Percentiles rank a stretch among this genome's conserved stretches.
phyloP scores from a whole-genome alignment of 2,329 filamentous ascomycete species.

The Aureobasidium sp. region DNA sequence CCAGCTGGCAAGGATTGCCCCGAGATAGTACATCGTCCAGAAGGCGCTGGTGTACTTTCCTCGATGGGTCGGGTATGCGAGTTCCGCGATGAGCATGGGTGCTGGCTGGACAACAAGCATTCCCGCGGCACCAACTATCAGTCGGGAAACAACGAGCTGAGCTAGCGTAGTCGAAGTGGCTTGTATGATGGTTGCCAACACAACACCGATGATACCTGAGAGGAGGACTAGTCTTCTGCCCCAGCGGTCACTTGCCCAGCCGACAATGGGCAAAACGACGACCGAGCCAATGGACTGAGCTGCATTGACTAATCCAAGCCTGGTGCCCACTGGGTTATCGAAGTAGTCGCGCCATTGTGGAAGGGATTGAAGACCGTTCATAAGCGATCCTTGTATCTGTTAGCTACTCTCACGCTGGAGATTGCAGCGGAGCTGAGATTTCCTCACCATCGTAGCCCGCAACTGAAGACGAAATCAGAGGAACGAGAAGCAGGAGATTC shows the following conservation, averaged over 20 bases:
- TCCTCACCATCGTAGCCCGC: slow-evolving; percentile 40
- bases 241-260: slow-evolving; percentile 33
- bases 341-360: slow-evolving; percentile 39
- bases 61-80: slow-evolving; percentile 38
- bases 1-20: slow-evolving; percentile 50
- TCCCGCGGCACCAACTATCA: slow-evolving; percentile 33
- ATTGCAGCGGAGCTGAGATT: neutral
- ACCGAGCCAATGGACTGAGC: slow-evolving; percentile 37
- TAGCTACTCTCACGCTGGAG: neutral
- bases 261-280: slow-evolving; percentile 32
- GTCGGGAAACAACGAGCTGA: slow-evolving; percentile 32
- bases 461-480: slow-evolving; percentile 37
- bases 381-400: slow-evolving; percentile 28
- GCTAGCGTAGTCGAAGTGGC: slow-evolving; percentile 23
- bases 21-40: slow-evolving; percentile 50
- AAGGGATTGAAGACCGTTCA: slow-evolving; percentile 42
- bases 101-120: slow-evolving; percentile 27
- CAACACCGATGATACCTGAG: slow-evolving; percentile 30
- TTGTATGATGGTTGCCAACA: slow-evolving; percentile 30
- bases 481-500: slow-evolving; percentile 40
- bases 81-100: slow-evolving; percentile 35
- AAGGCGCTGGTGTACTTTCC: slow-evolving; percentile 30
- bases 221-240: slow-evolving; percentile 37
- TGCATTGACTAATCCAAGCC: slow-evolving; percentile 35
- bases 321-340: slow-evolving; percentile 31